Evolutionary conservation across 2,329 filamentous ascomycete genomes (phyloP), one percentile per base, ranked within the genome.

Genomic region (Lasiodiplodia sp.): DNA sequence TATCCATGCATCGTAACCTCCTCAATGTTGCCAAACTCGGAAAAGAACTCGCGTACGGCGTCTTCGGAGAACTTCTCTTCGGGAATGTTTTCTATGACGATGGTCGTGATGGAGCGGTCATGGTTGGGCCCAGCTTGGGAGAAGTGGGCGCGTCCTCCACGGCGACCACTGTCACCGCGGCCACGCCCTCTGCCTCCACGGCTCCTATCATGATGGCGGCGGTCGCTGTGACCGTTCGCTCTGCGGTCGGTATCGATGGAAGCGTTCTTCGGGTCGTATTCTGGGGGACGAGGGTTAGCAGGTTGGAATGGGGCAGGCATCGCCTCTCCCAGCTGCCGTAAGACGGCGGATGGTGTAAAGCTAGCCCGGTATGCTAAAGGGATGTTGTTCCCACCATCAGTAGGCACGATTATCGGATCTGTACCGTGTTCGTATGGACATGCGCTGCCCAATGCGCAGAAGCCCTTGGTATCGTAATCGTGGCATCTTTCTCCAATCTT

Each of bases 51-150:
- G 12, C 87, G 87, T 14, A 96, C 86, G 12, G 85, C 80, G 0
- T 88, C 84, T 73, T 94, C 91, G 53, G 81, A 84, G 67, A 92
- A 90, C 67, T 88, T 85, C 23, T 92, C 90, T 70, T 90, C 87
- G 0, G 92, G 92, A 6, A 96, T 95, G 68, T 90, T 89, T 75
- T 94, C 91, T 2, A 96, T 86, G 2, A 94, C 91, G 23, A 96
- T 86, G 0, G 88, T 88, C 8, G 87, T 90, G 72, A 89, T 90
- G 0, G 84, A 85, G 67, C 80, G 84, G 76, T 94, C 91, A 62
- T 83, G 78, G 31, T 88, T 86, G 0, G 90, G 88, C 0, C 90
- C 89, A 25, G 88, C 85, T 0, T 86, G 84, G 0, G 92, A 92
- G 73, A 92, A 90, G 0, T 88, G 80, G 3, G 90, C 85, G 31